phyloP scores from a whole-genome alignment of 1,139 yeast species.

The Williopsis jadinii region DNA sequence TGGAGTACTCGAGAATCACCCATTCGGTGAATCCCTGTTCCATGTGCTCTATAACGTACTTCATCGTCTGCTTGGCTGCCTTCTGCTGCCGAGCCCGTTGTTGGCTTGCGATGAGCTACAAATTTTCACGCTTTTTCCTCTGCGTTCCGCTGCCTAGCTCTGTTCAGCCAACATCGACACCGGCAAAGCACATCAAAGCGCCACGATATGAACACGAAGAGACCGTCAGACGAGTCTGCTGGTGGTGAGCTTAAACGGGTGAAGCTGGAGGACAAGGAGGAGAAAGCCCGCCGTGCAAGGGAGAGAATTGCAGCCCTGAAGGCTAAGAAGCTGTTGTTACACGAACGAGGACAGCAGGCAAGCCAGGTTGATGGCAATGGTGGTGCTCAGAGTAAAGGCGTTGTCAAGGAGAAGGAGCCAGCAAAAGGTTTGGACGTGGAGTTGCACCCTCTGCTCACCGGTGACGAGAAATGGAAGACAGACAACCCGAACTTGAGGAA shows the following conservation, averaged over 20 bases:
- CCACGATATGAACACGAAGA: background rate
- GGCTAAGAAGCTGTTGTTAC: constrained; percentile 5
- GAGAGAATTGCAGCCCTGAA: constrained; percentile 18
- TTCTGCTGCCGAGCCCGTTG: background rate
- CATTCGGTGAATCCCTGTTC: constrained; percentile 95
- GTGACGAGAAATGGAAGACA: constrained; percentile 9
- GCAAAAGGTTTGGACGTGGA: constrained; percentile 44
- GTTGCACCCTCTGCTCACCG: constrained; percentile 51
- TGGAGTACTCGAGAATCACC: constrained; percentile 84
- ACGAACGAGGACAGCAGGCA: background rate
- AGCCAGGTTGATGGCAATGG: background rate
- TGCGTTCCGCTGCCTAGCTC: too few species aligned
- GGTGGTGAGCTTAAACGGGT: background rate
- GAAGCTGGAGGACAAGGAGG: constrained; percentile 5
- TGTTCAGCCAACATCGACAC: too few species aligned
- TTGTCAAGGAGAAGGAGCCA: background rate
- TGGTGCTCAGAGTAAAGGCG: background rate
- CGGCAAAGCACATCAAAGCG: background rate
- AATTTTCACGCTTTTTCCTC: too few species aligned
- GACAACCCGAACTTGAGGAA: constrained; percentile 22
- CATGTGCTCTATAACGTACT: constrained; percentile 94
- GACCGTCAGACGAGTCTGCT: constrained; percentile 1
- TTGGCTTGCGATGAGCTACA: background rate
- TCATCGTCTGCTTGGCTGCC: constrained; percentile 39
- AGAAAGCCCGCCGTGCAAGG: constrained; percentile 18